These are phyloP conservation scores for Penicillium sp. DNA, from an alignment of 2,329 filamentous ascomycete species.

Conservation along the genomic window DNA sequence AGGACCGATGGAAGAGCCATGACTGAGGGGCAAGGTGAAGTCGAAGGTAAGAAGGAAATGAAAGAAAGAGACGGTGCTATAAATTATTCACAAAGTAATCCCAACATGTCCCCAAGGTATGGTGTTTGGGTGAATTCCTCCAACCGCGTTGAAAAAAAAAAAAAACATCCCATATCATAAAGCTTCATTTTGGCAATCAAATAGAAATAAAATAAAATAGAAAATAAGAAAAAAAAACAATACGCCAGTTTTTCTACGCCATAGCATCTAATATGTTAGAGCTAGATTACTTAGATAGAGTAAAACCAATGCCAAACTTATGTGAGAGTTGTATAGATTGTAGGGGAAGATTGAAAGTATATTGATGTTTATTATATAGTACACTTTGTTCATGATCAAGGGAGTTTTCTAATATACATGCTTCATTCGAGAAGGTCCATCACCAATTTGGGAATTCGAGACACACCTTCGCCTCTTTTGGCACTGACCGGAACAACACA, in stretches of 20 bases:
- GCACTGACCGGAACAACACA: slow-evolving; percentile 83
- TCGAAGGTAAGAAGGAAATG: not conserved
- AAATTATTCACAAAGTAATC: not conserved
- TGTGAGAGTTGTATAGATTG: not conserved
- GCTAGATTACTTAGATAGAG: not conserved
- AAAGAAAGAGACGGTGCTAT: not conserved
- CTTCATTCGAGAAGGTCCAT: slow-evolving; percentile 43
- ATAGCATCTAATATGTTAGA: not conserved
- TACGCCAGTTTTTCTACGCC: not conserved
- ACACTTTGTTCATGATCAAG: slow-evolving; percentile 9
- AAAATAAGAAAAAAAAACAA: not conserved
- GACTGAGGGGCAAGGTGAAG: not conserved
- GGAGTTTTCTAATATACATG: slow-evolving; percentile 16
- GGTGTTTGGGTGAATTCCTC: not conserved
- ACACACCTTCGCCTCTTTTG: slow-evolving; percentile 80
- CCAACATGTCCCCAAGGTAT: not conserved
- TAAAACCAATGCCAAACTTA: not conserved
- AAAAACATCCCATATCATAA: not conserved
- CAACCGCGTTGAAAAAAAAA: not conserved
- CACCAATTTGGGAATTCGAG: slow-evolving; percentile 49
- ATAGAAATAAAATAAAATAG: not conserved
- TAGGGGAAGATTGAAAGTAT: not conserved
- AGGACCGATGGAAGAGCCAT: slow-evolving; percentile 29
- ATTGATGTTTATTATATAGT: slow-evolving; percentile 6
- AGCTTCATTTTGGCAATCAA: not conserved